Evolutionary conservation across 495 filamentous ascomycete genomes (phyloP), one percentile per base, ranked within the genome.

Genomic region (Endocarpon pusillum): DNA sequence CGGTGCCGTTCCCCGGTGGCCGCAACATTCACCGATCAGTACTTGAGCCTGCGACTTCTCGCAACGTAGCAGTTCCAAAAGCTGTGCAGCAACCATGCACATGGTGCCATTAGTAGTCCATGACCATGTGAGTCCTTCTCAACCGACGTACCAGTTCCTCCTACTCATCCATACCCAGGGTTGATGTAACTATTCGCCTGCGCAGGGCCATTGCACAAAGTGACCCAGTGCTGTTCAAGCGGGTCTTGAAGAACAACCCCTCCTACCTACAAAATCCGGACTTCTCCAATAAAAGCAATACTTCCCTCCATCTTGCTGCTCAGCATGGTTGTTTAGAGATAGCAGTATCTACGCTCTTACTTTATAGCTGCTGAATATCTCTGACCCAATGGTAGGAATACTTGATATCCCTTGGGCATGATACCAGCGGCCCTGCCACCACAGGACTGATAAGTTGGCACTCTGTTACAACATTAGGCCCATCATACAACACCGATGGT

Each of bases 261-360:
- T 40, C 52, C 33, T 62, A 70, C 36, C 61, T 89, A n/a, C 69
- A 70, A 45, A 81, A 83, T 49, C 76, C 79, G 1, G 78, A 84
- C 51, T 61, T 65, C 46, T 58, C 33, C 8, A 55, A 66, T 42
- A 53, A 63, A 39, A 52, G 58, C 43, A 84, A 85, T 52, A 85
- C 81, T 10, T 77, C 68, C 30, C 65, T 91, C 8, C 82, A 91
- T 52, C 64, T 89, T 6, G 74, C 80, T 19, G 73, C 75, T 18
- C 60, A 64, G 20, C 64, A 77, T 31, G 80, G 79, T n/a, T 65
- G 73, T 43, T 51, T 71, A 9, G 48, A 65, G 11, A 75, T 85
- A 40, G 69, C 66, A 49, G 53, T 63, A 40, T 20, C 53, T 46
- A 19, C 14, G 9, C 18, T 39, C 19, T 19, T 27, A 19, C 15